Conservation (phyloP, 768 basidiomycete genomes). For the Mycena amicta region DNA sequence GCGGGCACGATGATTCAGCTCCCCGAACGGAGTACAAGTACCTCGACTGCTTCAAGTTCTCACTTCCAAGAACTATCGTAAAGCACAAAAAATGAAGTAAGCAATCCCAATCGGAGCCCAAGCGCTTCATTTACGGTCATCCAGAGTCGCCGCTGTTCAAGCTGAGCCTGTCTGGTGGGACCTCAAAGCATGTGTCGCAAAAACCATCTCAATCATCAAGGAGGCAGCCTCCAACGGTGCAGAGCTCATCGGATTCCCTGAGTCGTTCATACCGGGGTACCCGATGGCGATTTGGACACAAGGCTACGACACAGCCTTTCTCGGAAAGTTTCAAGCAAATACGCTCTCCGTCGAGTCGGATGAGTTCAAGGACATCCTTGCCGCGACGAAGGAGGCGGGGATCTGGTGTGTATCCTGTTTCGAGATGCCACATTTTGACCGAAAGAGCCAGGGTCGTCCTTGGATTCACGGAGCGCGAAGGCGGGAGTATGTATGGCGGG, state of each 20-base stretch:
- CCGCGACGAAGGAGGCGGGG: conserved; percentile 17
- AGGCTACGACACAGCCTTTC: conserved; percentile 16
- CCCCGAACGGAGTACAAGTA: too few relatives aligned
- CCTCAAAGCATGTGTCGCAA: conserved; percentile 18
- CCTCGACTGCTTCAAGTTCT: background rate
- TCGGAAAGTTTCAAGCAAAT: conserved; percentile 18
- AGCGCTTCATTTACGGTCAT: background rate
- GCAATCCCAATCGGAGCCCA: background rate
- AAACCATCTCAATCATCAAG: conserved; percentile 17
- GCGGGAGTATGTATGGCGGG: conserved; percentile 21
- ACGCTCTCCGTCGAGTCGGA: conserved; percentile 9
- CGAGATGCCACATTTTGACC: background rate
- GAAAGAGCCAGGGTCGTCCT: conserved; percentile 18
- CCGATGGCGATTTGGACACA: conserved; percentile 23
- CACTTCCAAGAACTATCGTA: background rate
- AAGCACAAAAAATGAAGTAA: conserved; percentile 5
- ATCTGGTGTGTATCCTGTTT: conserved; percentile 6
- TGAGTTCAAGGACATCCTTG: conserved; percentile 19
- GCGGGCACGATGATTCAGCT: too few relatives aligned
- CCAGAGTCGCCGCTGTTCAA: conserved; percentile 24
- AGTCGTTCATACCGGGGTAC: conserved; percentile 26
- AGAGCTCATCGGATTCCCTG: conserved; percentile 24
- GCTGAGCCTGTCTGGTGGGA: conserved; percentile 24
- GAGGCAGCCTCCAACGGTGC: conserved; percentile 25
- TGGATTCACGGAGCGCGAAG: conserved; percentile 20